Evolutionary conservation across 2,329 filamentous ascomycete genomes (phyloP).

Genomic region (Microascus cirrosus): DNA sequence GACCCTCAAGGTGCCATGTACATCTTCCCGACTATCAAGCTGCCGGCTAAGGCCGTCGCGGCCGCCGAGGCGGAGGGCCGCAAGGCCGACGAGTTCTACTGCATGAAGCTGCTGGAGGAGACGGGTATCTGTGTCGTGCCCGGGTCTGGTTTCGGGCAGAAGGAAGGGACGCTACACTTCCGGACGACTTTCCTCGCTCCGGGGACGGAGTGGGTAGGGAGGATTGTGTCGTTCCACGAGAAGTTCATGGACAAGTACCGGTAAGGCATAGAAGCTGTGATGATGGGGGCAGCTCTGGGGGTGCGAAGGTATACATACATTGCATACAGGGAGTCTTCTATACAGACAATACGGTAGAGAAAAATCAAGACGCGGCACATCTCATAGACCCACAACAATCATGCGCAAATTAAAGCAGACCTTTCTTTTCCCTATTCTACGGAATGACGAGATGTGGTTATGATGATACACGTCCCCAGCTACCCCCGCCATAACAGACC

Average conservation of each 20-base stretch:
- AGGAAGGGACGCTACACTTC: slow-evolving; percentile 84
- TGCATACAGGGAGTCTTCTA: background rate
- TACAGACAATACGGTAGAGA: background rate
- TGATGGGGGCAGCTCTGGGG: background rate
- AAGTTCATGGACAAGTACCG: slow-evolving; percentile 79
- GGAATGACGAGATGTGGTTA: background rate
- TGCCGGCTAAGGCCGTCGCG: slow-evolving; percentile 65
- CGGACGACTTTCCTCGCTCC: slow-evolving; percentile 93
- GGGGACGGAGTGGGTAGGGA: slow-evolving; percentile 85
- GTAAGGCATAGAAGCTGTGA: slow-evolving; percentile 14
- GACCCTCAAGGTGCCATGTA: slow-evolving; percentile 95
- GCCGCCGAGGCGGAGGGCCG: slow-evolving; percentile 66
- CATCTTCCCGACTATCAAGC: slow-evolving; percentile 86
- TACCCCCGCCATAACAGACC: background rate
- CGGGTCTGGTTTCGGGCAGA: slow-evolving; percentile 89
- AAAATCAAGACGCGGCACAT: background rate
- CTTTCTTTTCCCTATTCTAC: background rate
- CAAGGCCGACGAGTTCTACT: slow-evolving; percentile 86
- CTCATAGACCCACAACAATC: background rate
- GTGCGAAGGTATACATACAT: background rate
- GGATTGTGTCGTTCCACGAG: slow-evolving; percentile 81
- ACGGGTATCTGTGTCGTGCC: slow-evolving; percentile 93
- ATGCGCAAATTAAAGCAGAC: background rate
- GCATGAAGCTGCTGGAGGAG: slow-evolving; percentile 77
- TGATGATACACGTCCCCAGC: background rate